Conservation (phyloP, 2,329 filamentous ascomycete species). For the Exserohilum rostratum region DNA sequence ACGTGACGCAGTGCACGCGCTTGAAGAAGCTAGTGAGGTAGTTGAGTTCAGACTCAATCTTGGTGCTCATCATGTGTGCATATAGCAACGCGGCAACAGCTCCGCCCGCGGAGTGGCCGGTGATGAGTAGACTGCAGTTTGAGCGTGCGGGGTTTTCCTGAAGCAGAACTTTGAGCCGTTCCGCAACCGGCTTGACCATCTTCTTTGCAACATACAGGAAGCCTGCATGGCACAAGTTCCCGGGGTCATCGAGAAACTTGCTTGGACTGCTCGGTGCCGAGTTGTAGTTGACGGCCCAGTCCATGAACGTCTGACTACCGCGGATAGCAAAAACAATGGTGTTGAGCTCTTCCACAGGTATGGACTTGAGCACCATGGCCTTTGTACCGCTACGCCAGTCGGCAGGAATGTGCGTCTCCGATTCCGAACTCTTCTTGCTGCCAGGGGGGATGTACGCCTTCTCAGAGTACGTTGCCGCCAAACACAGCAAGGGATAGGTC, state of each 20-base stretch:
- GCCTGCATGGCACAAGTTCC: conserved; percentile 80
- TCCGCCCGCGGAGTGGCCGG: conserved; percentile 84
- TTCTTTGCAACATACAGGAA: conserved; percentile 77
- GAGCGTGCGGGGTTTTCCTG: conserved; percentile 72
- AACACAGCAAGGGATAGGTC: conserved; percentile 76
- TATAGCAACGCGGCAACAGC: conserved; percentile 82
- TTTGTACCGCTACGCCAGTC: conserved; percentile 78
- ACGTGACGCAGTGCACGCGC: conserved; percentile 82
- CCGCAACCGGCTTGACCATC: conserved; percentile 76
- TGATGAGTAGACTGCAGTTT: conserved; percentile 75
- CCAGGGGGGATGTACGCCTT: conserved; percentile 67
- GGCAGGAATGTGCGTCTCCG: conserved; percentile 71
- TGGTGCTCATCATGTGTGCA: conserved; percentile 75
- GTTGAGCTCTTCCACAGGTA: conserved; percentile 77
- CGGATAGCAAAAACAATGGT: conserved; percentile 84
- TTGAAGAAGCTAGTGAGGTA: conserved; percentile 73
- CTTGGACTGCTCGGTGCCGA: conserved; percentile 68
- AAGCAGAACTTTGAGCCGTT: conserved; percentile 70
- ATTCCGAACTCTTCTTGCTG: conserved; percentile 65
- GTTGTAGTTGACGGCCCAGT: conserved; percentile 85
- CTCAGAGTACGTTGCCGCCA: conserved; percentile 79
- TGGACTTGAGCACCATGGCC: conserved; percentile 82
- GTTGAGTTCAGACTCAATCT: conserved; percentile 71
- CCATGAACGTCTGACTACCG: conserved; percentile 78
- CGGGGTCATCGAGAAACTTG: conserved; percentile 76